phyloP scores from a whole-genome alignment of 2,329 filamentous ascomycete genomes.

The Venturia nashicola region DNA sequence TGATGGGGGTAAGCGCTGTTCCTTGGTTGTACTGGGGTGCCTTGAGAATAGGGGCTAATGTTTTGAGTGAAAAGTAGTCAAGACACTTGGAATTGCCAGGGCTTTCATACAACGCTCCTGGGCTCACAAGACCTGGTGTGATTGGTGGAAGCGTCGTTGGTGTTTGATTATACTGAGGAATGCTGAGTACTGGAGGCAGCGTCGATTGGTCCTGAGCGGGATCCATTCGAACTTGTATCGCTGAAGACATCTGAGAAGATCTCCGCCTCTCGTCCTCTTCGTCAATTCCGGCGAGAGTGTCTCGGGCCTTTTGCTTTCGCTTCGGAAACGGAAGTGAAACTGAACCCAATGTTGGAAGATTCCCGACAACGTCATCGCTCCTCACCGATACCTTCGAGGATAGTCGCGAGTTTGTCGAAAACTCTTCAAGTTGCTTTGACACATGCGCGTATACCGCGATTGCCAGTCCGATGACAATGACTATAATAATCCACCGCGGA shows the following conservation, averaged over 20 bases:
- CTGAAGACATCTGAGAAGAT: background rate
- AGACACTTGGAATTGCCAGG: background rate
- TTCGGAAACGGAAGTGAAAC: background rate
- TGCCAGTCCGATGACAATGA: slow-evolving; percentile 52
- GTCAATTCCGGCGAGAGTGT: background rate
- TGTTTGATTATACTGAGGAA: background rate
- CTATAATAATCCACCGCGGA: slow-evolving; percentile 58
- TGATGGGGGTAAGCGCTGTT: background rate
- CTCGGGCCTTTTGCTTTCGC: background rate
- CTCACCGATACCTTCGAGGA: background rate
- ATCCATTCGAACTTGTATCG: background rate
- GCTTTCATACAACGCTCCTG: background rate
- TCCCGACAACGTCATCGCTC: background rate
- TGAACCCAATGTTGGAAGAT: background rate
- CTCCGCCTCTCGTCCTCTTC: background rate
- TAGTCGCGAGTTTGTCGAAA: background rate
- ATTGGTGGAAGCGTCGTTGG: background rate
- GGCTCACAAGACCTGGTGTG: background rate
- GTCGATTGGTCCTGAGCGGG: background rate
- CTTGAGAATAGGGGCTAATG: slow-evolving; percentile 9
- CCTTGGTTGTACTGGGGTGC: slow-evolving; percentile 8
- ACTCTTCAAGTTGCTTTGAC: slow-evolving; percentile 29
- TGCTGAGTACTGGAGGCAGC: background rate
- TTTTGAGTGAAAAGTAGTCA: slow-evolving; percentile 12
- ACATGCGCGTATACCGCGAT: slow-evolving; percentile 61